phyloP scores from a whole-genome alignment of 768 basidiomycete species.

The Lepiota venenata region DNA sequence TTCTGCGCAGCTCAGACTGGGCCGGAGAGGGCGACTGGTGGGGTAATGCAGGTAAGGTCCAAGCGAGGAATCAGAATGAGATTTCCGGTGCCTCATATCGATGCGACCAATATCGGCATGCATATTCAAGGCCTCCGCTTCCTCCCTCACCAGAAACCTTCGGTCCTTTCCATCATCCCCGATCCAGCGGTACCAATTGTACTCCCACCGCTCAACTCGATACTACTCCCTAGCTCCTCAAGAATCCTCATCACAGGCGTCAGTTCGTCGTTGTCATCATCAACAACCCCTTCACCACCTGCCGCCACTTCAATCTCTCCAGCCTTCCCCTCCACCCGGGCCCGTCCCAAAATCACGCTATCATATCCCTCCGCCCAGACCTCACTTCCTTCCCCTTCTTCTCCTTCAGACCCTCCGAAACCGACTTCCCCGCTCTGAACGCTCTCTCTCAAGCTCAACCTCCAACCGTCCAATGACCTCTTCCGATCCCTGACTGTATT shows the following conservation, averaged over 20 bases:
- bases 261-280: neutral
- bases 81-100: neutral
- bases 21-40: neutral
- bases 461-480: constrained; percentile 60
- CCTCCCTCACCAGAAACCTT: neutral
- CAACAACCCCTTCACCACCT: neutral
- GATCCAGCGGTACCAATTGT: neutral
- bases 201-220: constrained; percentile 6
- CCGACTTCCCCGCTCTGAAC: constrained; percentile 12
- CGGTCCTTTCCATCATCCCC: neutral
- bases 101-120: neutral
- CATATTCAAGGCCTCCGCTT: neutral
- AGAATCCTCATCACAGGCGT: constrained; percentile 7
- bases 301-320: neutral
- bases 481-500: constrained; percentile 37
- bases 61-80: neutral
- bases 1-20: neutral
- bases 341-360: constrained; percentile 1
- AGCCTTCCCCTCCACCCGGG: neutral
- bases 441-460: constrained; percentile 6
- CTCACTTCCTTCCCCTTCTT: neutral
- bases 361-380: neutral
- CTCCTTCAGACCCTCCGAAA: constrained; percentile 8
- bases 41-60: neutral
- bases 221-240: constrained; percentile 1